Conservation (phyloP, 1,284 basidiomycete genomes). For the Rhodotorula sp. region DNA sequence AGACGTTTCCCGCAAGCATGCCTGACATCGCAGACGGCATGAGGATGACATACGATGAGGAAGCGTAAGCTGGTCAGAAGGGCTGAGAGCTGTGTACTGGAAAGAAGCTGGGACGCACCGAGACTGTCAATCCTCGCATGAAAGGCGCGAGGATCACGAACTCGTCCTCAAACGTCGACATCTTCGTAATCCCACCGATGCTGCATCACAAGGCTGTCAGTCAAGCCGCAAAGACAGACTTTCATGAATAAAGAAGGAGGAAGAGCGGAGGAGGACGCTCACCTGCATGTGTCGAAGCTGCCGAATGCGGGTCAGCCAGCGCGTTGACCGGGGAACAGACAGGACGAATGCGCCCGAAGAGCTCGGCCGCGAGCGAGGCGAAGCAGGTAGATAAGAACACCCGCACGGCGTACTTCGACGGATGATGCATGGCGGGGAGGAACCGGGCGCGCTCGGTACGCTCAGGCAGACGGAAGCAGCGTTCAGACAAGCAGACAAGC, state of each 20-base stretch:
- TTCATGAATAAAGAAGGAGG: background rate
- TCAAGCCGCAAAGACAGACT: background rate
- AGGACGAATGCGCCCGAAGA: background rate
- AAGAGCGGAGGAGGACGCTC: no score
- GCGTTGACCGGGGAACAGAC: no score
- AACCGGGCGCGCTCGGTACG: no score
- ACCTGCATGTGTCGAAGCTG: conserved; percentile 47
- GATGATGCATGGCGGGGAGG: background rate
- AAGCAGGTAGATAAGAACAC: background rate
- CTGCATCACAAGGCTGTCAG: background rate
- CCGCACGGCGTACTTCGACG: background rate
- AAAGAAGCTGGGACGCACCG: conserved; percentile 1
- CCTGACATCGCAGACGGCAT: conserved; percentile 55
- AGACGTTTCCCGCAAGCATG: conserved; percentile 54
- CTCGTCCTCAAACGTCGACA: conserved; percentile 52
- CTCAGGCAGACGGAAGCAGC: no score
- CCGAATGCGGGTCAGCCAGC: background rate
- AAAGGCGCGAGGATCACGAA: conserved; percentile 47
- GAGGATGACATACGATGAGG: conserved; percentile 48
- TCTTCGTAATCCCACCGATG: conserved; percentile 55
- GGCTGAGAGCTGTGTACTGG: background rate
- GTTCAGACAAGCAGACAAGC: no score
- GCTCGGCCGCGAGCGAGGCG: background rate
- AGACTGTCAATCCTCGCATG: conserved; percentile 52
- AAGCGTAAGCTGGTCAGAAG: background rate